A percentile compares a stretch with the other conserved stretches of the same genome.
Conservation (phyloP, 2,329 filamentous ascomycete genomes). For the Pleurostoma richardsiae region DNA sequence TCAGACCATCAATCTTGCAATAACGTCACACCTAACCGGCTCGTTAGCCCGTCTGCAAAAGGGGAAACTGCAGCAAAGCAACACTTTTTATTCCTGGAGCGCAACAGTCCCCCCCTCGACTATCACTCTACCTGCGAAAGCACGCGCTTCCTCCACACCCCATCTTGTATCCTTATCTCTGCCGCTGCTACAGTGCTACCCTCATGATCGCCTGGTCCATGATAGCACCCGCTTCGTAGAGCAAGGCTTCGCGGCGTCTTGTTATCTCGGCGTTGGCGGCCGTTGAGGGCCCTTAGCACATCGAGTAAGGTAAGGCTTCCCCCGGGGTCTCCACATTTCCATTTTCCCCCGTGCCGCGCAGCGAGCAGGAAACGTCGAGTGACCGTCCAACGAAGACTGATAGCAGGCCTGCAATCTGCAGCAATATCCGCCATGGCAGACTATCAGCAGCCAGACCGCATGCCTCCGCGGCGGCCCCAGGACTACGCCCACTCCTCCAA, state of each 20-base stretch:
- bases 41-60: background rate
- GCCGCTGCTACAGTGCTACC: no score
- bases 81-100: no score
- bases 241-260: background rate
- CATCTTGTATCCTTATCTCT: no score
- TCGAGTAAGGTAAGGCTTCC: slow-evolving; percentile 8
- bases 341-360: slow-evolving; percentile 5
- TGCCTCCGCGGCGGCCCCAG: slow-evolving; percentile 30
- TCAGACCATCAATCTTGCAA: background rate
- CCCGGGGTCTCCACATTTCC: slow-evolving; percentile 9
- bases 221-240: no score
- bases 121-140: no score
- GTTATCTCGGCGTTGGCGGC: slow-evolving; percentile 12
- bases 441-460: slow-evolving; percentile 50
- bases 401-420: slow-evolving; percentile 16
- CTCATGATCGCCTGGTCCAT: no score
- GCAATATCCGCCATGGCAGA: slow-evolving; percentile 46
- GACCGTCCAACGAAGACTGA: background rate
- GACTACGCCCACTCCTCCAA: slow-evolving; percentile 48
- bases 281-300: slow-evolving; percentile 11
- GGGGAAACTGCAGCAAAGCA: no score
- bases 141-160: no score
- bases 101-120: no score
- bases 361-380: background rate
- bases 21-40: slow-evolving; percentile 8